phyloP scores from a whole-genome alignment of 768 basidiomycete genomes.

The Epithele typhae region DNA sequence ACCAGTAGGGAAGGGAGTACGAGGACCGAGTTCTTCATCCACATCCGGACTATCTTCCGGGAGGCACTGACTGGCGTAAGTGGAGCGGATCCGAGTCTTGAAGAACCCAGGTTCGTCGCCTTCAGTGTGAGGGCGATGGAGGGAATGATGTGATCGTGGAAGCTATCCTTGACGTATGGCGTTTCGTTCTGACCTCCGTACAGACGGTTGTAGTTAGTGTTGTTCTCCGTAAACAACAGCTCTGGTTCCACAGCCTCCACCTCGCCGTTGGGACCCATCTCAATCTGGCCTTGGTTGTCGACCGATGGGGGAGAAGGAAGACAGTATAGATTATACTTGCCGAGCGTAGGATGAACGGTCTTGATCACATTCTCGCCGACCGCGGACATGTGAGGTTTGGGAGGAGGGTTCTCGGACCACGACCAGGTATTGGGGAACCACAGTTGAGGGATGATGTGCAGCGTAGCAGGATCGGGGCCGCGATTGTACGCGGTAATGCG shows the following conservation, averaged over 20 bases:
- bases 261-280: constrained; percentile 33
- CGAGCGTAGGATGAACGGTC: constrained; percentile 69
- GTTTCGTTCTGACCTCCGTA: constrained; percentile 86
- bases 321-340: constrained; percentile 80
- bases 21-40: constrained; percentile 46
- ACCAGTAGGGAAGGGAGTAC: constrained; percentile 52
- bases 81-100: constrained; percentile 40
- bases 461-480: constrained; percentile 88
- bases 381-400: constrained; percentile 56
- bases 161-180: constrained; percentile 90
- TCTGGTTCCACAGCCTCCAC: constrained; percentile 75
- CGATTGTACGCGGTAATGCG: constrained; percentile 97
- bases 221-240: constrained; percentile 93
- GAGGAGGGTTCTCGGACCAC: constrained; percentile 70
- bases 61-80: constrained; percentile 10
- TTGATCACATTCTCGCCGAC: constrained; percentile 59
- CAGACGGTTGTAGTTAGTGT: constrained; percentile 90
- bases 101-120: constrained; percentile 35
- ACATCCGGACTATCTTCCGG: constrained; percentile 23
- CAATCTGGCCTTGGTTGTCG: constrained; percentile 55
- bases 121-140: constrained; percentile 55
- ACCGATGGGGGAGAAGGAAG: constrained; percentile 91
- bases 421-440: constrained; percentile 99
- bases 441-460: constrained; percentile 93
- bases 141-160: constrained; percentile 95